These are phyloP conservation scores for Ophiostoma quercus DNA, from an alignment of 2,329 filamentous ascomycete genomes.

Conservation along the genomic window DNA sequence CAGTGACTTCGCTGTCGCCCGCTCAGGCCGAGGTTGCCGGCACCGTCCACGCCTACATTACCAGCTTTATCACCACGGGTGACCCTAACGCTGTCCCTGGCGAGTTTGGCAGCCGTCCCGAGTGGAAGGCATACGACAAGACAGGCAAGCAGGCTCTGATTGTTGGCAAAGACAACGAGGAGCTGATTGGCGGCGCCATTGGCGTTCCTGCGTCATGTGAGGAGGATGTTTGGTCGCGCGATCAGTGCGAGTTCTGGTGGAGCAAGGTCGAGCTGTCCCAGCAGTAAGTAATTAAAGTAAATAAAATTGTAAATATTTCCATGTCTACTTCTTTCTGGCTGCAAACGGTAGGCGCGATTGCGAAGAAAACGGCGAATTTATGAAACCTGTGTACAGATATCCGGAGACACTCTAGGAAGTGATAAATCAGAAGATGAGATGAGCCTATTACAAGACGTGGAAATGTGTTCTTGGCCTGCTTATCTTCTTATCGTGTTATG, in stretches of 20 bases:
- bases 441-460: background rate
- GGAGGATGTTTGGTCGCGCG: conserved; percentile 39
- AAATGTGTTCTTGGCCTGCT: background rate
- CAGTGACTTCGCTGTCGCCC: conserved; percentile 34
- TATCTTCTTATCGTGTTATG: background rate
- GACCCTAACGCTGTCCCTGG: conserved; percentile 2
- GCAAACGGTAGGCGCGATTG: too few relatives aligned
- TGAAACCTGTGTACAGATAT: too few relatives aligned
- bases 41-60: conserved; percentile 43
- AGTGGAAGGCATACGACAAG: conserved; percentile 29
- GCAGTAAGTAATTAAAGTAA: background rate
- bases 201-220: conserved; percentile 37
- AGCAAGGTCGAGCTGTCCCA: conserved; percentile 32
- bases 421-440: too few relatives aligned
- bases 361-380: too few relatives aligned
- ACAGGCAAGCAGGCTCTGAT: conserved; percentile 34
- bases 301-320: background rate
- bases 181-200: conserved; percentile 41
- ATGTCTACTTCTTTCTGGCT: background rate
- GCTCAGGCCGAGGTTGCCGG: conserved; percentile 41
- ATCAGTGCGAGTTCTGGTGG: conserved; percentile 47
- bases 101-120: conserved; percentile 9
- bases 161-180: conserved; percentile 44
- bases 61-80: conserved; percentile 44
- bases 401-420: too few relatives aligned